phyloP scores from a whole-genome alignment of 176 grass and related monocot species.

The Melocanna baccifera region DNA sequence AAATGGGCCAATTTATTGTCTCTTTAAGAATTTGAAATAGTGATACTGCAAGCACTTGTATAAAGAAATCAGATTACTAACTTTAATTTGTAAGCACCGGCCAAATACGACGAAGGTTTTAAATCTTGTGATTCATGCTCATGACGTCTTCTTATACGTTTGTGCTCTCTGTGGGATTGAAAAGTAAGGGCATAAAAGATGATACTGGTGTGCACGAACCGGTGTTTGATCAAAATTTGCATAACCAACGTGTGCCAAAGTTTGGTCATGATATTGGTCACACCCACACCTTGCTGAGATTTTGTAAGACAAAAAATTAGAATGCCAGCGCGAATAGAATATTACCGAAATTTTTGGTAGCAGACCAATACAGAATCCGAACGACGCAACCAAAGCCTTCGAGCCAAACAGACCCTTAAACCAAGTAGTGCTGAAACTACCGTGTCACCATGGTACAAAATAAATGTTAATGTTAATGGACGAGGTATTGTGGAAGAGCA shows the following conservation, averaged over 20 bases:
- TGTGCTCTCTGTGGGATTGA: background rate
- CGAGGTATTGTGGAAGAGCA: background rate
- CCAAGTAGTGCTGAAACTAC: too few species aligned
- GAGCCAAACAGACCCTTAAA: too few species aligned
- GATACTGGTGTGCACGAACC: background rate
- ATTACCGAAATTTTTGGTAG: too few species aligned
- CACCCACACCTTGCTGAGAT: background rate
- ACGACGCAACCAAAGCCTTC: background rate
- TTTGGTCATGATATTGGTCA: background rate
- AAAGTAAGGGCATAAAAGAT: background rate
- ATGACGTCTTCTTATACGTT: background rate
- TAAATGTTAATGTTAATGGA: background rate
- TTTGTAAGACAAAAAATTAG: background rate
- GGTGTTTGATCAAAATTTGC: background rate
- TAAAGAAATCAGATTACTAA: background rate
- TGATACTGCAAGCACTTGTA: background rate
- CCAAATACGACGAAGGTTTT: background rate
- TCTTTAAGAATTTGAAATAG: background rate
- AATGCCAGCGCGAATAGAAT: too few species aligned
- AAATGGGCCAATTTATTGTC: background rate
- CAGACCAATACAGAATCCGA: background rate
- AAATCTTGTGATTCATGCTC: background rate
- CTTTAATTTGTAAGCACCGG: slow-evolving; percentile 19
- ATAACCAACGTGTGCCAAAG: background rate
- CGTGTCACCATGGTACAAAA: too few species aligned